A percentile compares a stretch with the other conserved stretches of the same genome.
These are phyloP conservation scores for Ottelia alismoides DNA, from an alignment of 106 monocot genomes.

Conservation along the genomic window DNA sequence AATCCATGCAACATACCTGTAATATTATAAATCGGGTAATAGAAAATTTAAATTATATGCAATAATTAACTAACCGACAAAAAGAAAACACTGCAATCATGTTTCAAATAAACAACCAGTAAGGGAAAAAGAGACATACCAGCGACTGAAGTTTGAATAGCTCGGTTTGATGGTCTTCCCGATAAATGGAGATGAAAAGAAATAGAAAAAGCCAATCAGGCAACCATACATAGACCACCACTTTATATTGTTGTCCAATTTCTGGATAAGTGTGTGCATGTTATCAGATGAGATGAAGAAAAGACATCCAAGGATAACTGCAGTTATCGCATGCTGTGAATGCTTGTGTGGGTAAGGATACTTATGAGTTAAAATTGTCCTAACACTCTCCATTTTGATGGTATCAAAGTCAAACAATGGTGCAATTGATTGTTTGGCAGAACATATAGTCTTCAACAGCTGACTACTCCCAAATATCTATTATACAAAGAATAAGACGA, in stretches of 20 bases:
- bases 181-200: constrained; percentile 97
- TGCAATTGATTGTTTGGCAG: too few species aligned
- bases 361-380: constrained; percentile 78
- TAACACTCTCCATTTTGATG: constrained; percentile 79
- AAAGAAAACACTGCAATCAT: background rate
- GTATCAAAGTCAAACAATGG: too few species aligned
- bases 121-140: constrained; percentile 34
- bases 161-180: constrained; percentile 95
- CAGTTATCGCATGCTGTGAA: constrained; percentile 79
- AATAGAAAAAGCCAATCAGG: constrained; percentile 91
- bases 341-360: constrained; percentile 98
- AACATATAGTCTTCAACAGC: too few species aligned
- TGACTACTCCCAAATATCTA: too few species aligned
- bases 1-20: constrained; percentile 94
- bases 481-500: too few species aligned
- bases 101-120: background rate
- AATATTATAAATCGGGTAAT: background rate
- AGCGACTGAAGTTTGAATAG: constrained; percentile 98
- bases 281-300: constrained; percentile 99
- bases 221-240: constrained; percentile 99
- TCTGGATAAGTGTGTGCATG: constrained; percentile 78
- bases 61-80: background rate
- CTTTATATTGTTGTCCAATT: constrained; percentile 88
- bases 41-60: background rate
- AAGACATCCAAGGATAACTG: constrained; percentile 73